Evolutionary conservation across 2,329 filamentous ascomycete species (phyloP).

Genomic region (Xylaria arbuscula): DNA sequence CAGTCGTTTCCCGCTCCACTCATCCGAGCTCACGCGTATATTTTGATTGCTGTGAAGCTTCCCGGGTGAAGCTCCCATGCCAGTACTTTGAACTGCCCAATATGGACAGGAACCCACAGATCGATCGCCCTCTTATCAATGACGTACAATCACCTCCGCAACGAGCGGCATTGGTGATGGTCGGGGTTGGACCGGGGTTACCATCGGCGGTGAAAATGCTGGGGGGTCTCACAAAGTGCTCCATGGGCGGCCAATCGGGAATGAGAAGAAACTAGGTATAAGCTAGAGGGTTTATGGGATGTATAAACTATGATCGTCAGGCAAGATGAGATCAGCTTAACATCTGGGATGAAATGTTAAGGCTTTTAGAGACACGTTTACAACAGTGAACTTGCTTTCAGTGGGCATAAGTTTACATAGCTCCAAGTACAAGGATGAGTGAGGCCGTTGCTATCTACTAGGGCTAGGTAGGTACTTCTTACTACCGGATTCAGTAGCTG

Average conservation of each 20-base stretch:
- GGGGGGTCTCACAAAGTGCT: neutral
- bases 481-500: neutral
- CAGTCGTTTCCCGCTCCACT: slow-evolving; percentile 15
- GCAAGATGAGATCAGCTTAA: neutral
- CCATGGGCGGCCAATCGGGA: neutral
- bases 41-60: slow-evolving; percentile 5
- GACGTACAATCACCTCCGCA: slow-evolving; percentile 16
- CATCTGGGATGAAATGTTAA: neutral
- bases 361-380: neutral
- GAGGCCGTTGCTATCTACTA: neutral
- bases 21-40: neutral
- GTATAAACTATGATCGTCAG: too few relatives aligned
- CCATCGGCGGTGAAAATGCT: slow-evolving; percentile 2
- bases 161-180: slow-evolving; percentile 7
- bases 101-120: slow-evolving; percentile 17
- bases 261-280: too few relatives aligned
- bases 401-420: neutral
- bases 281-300: too few relatives aligned
- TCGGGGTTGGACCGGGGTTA: slow-evolving; percentile 28
- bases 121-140: slow-evolving; percentile 21
- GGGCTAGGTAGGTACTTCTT: neutral
- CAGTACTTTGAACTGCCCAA: slow-evolving; percentile 24
- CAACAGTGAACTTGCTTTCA: neutral
- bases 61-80: slow-evolving; percentile 2
- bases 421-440: slow-evolving; percentile 2